Conservation (phyloP, 805 yeast species). For the Starmera amethionina region DNA sequence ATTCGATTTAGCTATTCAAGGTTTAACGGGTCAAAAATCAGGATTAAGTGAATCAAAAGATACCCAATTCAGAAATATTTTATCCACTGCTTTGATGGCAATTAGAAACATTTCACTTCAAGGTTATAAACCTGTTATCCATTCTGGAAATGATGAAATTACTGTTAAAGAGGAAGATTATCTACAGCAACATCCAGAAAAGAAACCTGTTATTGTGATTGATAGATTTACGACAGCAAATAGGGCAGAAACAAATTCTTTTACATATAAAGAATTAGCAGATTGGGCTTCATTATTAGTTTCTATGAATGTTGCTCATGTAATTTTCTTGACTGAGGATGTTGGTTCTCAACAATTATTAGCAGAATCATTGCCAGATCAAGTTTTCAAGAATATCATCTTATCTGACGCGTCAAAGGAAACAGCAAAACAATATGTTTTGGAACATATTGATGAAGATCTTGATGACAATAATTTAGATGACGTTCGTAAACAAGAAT, state of each 20-base stretch:
- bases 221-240: constrained; percentile 55
- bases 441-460: constrained; percentile 37
- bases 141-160: constrained; percentile 21
- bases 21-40: constrained; percentile 88
- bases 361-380: constrained; percentile 70
- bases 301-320: constrained; percentile 78
- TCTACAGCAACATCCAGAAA: constrained; percentile 76
- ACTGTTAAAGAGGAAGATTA: constrained; percentile 66
- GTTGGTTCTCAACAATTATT: constrained; percentile 64
- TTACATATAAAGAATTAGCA: constrained; percentile 63
- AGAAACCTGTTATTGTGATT: constrained; percentile 77
- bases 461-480: constrained; percentile 20
- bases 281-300: constrained; percentile 84
- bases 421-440: constrained; percentile 63
- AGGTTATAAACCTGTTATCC: constrained; percentile 28
- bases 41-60: constrained; percentile 82
- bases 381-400: constrained; percentile 66
- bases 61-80: constrained; percentile 70
- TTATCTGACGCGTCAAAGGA: constrained; percentile 73
- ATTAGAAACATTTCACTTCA: constrained; percentile 53
- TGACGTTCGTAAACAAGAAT: constrained; percentile 11
- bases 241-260: constrained; percentile 50
- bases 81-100: constrained; percentile 61
- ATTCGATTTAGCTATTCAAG: constrained; percentile 78
- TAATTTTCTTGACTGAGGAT: constrained; percentile 79